Conservation (phyloP, 176 grass and related monocot species). For the Carex parvula region DNA sequence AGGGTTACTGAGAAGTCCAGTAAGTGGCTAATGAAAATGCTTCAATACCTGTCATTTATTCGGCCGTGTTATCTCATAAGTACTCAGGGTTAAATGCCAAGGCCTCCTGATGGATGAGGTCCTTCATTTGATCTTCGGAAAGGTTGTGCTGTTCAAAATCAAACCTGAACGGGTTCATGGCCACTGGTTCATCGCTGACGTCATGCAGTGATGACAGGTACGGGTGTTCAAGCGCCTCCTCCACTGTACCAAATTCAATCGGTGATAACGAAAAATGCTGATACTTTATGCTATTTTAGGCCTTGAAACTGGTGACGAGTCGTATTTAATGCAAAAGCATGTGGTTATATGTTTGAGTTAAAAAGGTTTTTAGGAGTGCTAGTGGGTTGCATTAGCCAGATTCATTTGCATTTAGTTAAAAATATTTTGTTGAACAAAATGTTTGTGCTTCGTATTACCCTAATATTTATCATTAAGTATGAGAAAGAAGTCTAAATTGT, state of each 20-base stretch:
- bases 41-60: neutral
- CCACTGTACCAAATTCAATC: slow-evolving; percentile 45
- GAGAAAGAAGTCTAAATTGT: neutral
- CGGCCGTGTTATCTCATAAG: slow-evolving; percentile 28
- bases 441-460: neutral
- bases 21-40: slow-evolving; percentile 10
- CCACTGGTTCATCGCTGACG: slow-evolving; percentile 81
- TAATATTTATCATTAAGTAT: neutral
- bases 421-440: neutral
- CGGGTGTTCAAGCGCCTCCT: slow-evolving; percentile 93
- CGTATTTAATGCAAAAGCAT: neutral
- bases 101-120: slow-evolving; percentile 85
- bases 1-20: slow-evolving; percentile 7
- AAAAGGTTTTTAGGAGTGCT: neutral
- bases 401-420: neutral
- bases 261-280: neutral
- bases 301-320: neutral
- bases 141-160: slow-evolving; percentile 92
- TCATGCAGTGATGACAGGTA: slow-evolving; percentile 95
- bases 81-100: slow-evolving; percentile 85
- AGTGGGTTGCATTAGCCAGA: neutral
- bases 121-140: slow-evolving; percentile 98
- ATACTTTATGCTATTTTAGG: neutral
- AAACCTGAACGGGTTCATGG: slow-evolving; percentile 74
- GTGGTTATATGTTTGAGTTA: neutral